Conservation (phyloP, 1,139 yeast genomes). For the Suhomyces ambrosiae region DNA sequence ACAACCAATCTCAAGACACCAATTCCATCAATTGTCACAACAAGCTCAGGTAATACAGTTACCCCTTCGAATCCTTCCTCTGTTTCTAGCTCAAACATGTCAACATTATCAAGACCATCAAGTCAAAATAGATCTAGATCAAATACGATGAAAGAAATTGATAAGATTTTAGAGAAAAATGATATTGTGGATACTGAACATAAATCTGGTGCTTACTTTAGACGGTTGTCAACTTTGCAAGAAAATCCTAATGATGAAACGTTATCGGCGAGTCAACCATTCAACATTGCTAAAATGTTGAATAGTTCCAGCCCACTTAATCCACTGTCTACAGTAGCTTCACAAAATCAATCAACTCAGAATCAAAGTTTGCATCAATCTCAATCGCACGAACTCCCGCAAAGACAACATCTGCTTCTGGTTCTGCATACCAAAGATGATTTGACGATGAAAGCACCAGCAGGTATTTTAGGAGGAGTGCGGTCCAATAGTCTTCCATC, state of each 20-base stretch:
- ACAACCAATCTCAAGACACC: constrained; percentile 4
- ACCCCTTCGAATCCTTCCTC: constrained; percentile 6
- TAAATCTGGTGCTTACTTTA: constrained; percentile 67
- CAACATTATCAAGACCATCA: constrained; percentile 11
- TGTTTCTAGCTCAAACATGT: constrained; percentile 8
- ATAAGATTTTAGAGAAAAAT: constrained; percentile 41
- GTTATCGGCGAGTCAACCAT: constrained; percentile 3
- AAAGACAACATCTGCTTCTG: constrained; percentile 13
- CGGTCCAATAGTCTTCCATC: constrained; percentile 12
- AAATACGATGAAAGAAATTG: constrained; percentile 44
- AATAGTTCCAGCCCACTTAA: constrained; percentile 1
- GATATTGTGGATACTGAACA: constrained; percentile 47
- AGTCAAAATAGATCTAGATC: constrained; percentile 34
- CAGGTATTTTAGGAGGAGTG: constrained; percentile 3
- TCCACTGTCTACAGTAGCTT: background rate
- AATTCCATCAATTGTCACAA: constrained; percentile 6
- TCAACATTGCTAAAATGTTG: background rate
- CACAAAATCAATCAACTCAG: constrained; percentile 1
- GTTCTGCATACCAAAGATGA: constrained; percentile 11
- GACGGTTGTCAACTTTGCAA: constrained; percentile 68
- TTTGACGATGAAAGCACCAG: constrained; percentile 4
- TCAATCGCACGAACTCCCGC: constrained; percentile 5
- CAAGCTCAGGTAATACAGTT: background rate
- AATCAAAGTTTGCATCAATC: background rate
- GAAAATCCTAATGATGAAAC: constrained; percentile 51